Evolutionary conservation across 371 early-diverging fungal genomes (phyloP).

Genomic region (Mucor mucedo): DNA sequence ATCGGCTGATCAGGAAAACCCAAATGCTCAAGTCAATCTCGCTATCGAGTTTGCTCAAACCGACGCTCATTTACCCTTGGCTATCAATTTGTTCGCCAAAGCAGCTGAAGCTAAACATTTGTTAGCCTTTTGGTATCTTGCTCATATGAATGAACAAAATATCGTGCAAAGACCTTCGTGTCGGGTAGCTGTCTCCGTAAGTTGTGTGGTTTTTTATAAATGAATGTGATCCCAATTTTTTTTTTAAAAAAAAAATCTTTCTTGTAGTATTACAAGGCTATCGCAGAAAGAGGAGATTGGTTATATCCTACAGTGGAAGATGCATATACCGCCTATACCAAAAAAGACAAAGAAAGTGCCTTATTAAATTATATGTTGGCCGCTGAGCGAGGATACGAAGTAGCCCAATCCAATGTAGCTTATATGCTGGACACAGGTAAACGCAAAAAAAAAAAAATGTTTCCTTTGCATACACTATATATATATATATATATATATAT

Average conservation of each 20-base stretch:
- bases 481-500: too few relatives aligned
- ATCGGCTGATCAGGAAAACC: slow-evolving; percentile 65
- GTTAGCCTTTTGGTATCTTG: slow-evolving; percentile 77
- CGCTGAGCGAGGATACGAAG: slow-evolving; percentile 38
- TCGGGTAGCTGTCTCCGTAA: slow-evolving; percentile 61
- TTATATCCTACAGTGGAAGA: slow-evolving; percentile 64
- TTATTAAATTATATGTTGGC: slow-evolving; percentile 29
- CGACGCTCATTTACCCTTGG: slow-evolving; percentile 35
- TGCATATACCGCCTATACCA: slow-evolving; percentile 59
- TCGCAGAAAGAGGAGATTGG: slow-evolving; percentile 89
- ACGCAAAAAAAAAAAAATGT: background rate
- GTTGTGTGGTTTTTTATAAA: background rate
- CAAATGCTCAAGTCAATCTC: slow-evolving; percentile 68
- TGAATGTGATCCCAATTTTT: too few relatives aligned
- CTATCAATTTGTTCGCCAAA: slow-evolving; percentile 38
- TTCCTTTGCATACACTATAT: too few relatives aligned
- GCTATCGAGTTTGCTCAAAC: slow-evolving; percentile 46
- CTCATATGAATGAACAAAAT: slow-evolving; percentile 64
- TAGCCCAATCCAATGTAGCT: slow-evolving; percentile 67
- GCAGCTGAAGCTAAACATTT: slow-evolving; percentile 69
- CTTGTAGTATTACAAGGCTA: slow-evolving; percentile 71
- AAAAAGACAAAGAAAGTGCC: slow-evolving; percentile 66
- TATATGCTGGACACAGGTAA: slow-evolving; percentile 76
- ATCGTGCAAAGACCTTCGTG: slow-evolving; percentile 49
- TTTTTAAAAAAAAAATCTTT: background rate